A percentile compares a stretch with the other conserved stretches of the same genome.
phyloP scores from a whole-genome alignment of 1,284 basidiomycete species.

The Ceratorhiza oryzae-sativae region DNA sequence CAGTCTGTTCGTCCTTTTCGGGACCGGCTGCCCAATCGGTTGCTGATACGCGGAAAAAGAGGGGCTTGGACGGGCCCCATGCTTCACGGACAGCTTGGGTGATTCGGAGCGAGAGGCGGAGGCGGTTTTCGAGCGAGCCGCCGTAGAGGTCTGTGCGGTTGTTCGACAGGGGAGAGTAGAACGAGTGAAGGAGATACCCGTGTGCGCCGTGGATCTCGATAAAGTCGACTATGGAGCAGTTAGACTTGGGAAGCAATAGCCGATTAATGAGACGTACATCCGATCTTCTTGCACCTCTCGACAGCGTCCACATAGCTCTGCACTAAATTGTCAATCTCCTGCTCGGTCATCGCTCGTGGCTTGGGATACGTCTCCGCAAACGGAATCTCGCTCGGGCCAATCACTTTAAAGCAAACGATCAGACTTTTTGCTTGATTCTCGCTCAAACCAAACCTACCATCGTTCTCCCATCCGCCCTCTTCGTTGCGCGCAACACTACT shows the following conservation, averaged over 20 bases:
- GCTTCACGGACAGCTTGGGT: conserved; percentile 60
- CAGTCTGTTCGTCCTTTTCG: conserved; percentile 59
- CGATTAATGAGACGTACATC: conserved; percentile 58
- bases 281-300: conserved; percentile 65
- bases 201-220: conserved; percentile 82
- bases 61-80: conserved; percentile 68
- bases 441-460: conserved; percentile 54
- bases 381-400: conserved; percentile 64
- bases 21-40: conserved; percentile 80
- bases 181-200: conserved; percentile 68
- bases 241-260: conserved; percentile 37
- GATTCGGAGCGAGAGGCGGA: conserved; percentile 70
- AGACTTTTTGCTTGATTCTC: neutral
- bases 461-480: conserved; percentile 74
- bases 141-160: conserved; percentile 73
- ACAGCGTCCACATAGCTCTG: conserved; percentile 60
- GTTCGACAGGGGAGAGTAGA: conserved; percentile 77
- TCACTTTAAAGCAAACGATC: conserved; percentile 44
- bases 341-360: conserved; percentile 64
- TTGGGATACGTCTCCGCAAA: conserved; percentile 59
- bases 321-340: conserved; percentile 58
- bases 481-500: conserved; percentile 51
- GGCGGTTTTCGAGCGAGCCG: conserved; percentile 73
- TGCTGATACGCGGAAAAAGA: conserved; percentile 78
- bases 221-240: conserved; percentile 67